These are phyloP conservation scores for Cryptococcus neoformans DNA, from an alignment of 1,284 basidiomycete genomes.

Conservation along the genomic window DNA sequence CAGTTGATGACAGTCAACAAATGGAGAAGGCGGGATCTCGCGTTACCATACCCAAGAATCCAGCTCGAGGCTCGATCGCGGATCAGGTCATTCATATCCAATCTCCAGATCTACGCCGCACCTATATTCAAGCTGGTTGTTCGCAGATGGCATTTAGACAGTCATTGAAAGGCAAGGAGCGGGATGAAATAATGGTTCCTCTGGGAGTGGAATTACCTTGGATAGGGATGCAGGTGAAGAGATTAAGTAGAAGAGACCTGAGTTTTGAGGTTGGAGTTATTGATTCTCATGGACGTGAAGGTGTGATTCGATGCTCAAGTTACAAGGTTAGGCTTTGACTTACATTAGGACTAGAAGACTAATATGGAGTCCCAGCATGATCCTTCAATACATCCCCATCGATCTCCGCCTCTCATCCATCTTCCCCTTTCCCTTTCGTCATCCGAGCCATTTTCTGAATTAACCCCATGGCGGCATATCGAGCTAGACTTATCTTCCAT, in stretches of 20 bases:
- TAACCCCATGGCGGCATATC: slow-evolving; percentile 72
- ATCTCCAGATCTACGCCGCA: slow-evolving; percentile 64
- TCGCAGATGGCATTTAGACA: slow-evolving; percentile 5
- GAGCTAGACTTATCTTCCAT: slow-evolving; percentile 61
- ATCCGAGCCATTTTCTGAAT: slow-evolving; percentile 50
- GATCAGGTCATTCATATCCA: slow-evolving; percentile 76
- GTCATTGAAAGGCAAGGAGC: not conserved
- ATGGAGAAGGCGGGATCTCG: not conserved
- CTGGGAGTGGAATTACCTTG: slow-evolving; percentile 70
- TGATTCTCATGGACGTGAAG: slow-evolving; percentile 61
- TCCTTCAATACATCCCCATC: slow-evolving; percentile 55
- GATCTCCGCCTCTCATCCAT: slow-evolving; percentile 60
- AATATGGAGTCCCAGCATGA: slow-evolving; percentile 54
- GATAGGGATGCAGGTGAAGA: slow-evolving; percentile 70
- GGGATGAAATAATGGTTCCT: slow-evolving; percentile 3
- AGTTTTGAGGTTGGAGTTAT: slow-evolving; percentile 72
- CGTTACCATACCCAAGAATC: not conserved
- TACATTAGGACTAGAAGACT: slow-evolving; percentile 6
- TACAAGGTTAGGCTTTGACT: slow-evolving; percentile 63
- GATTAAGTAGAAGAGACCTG: slow-evolving; percentile 62
- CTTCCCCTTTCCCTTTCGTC: slow-evolving; percentile 67
- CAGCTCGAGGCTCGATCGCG: slow-evolving; percentile 37
- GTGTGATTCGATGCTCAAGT: slow-evolving; percentile 67
- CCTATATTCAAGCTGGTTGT: slow-evolving; percentile 63
- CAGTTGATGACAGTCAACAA: slow-evolving; percentile 49